These are phyloP conservation scores for Escovopsis sp. DNA, from an alignment of 2,329 filamentous ascomycete genomes.

Conservation along the genomic window DNA sequence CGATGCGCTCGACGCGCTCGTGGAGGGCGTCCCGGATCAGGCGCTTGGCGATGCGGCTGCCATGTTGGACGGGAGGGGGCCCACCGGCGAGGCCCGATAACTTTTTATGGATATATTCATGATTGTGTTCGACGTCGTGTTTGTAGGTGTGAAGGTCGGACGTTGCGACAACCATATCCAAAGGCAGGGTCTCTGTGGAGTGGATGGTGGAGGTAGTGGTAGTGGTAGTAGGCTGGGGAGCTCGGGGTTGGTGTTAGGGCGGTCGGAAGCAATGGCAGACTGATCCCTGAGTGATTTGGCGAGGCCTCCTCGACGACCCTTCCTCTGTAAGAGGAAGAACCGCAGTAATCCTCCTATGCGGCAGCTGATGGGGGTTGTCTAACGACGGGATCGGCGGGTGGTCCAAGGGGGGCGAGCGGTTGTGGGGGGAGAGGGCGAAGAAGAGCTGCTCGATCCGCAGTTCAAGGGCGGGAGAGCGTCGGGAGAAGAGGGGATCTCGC, in stretches of 20 bases:
- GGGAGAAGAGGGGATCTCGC: conserved; percentile 10
- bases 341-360: conserved; percentile 97
- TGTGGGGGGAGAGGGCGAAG: conserved; percentile 17
- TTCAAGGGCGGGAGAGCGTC: conserved; percentile 41
- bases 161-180: conserved; percentile 53
- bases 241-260: conserved; percentile 63
- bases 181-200: too few species aligned
- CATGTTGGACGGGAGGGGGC: conserved; percentile 23
- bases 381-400: conserved; percentile 34
- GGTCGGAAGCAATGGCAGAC: conserved; percentile 91
- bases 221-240: too few species aligned
- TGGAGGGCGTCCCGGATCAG: conserved; percentile 79
- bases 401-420: conserved; percentile 32
- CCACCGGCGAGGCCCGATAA: conserved; percentile 24
- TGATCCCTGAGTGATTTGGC: conserved; percentile 80
- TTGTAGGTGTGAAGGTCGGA: conserved; percentile 39
- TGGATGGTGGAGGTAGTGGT: conserved; percentile 5
- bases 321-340: conserved; percentile 99
- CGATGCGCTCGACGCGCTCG: conserved; percentile 66
- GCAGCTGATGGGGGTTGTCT: conserved; percentile 69
- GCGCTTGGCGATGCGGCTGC: conserved; percentile 45
- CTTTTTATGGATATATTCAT: conserved; percentile 32
- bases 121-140: conserved; percentile 32
- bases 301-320: conserved; percentile 99
- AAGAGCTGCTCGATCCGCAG: conserved; percentile 31